Base-by-base conservation (phyloP, 1,284 basidiomycete genomes). In the Coniferiporia sulphurascens region DNA sequence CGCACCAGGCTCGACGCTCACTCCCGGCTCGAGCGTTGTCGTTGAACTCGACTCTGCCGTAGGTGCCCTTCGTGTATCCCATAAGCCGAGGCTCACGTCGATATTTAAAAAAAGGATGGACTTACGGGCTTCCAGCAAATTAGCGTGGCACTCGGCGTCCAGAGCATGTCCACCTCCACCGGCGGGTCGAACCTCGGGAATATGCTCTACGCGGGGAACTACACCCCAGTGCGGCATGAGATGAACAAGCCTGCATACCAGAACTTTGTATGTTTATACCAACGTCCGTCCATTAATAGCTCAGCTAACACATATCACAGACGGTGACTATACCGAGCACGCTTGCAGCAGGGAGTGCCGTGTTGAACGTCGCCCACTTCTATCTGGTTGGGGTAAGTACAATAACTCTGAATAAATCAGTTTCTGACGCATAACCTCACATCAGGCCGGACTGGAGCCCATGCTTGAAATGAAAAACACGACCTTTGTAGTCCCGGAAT, bases 281-380 rank as follows among this genome's bases (percentile, higher is more conserved):
- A 22, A 3, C 48, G 4, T n/a, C 35, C 46, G n/a, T 43, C 22
- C 7, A 50, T 43, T 27, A 10, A 17, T 6, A 38, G 49, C 13
- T 38, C 0, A 1, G 35, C 17, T 51, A 3, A 34, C 55, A 19
- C 1, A 5, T 41, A 2, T 49, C n/a, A 15, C 27, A 63, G 62
- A 55, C 59, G 34, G 27, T 63, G 8, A 63, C 62, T 17, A 44
- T 63, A 19, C 62, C 61, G 1, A 35, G 35, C 12, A 48, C 49
- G 8, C 41, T 48, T 6, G 19, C 36, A 8, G 22, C 51, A 10
- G 62, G 62, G 9, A 19, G 21, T 3, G 56, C 48, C 19, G 45
- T 38, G n/a, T 38, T 63, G 10, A 63, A 55, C 41, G 59, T 63
- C 5, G 62, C 62, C 4, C 62, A 63, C 52, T 63, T 63, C 51